phyloP scores from a whole-genome alignment of 306 rosid species.

The Sesbania bispinosa region DNA sequence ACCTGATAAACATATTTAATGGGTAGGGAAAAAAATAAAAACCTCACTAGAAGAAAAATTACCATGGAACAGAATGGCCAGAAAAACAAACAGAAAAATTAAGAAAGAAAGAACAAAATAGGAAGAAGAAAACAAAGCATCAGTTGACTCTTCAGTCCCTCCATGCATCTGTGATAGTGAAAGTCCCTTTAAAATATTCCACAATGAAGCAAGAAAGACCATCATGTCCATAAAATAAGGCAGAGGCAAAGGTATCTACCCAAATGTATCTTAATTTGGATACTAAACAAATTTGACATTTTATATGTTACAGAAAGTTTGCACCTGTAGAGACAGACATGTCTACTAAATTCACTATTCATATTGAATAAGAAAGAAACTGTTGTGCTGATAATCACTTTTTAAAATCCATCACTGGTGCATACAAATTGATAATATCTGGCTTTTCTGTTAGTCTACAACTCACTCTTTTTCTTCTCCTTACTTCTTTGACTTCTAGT shows the following conservation, averaged over 20 bases:
- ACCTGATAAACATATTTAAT: background rate
- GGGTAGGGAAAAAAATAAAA: background rate
- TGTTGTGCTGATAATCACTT: background rate
- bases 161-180: background rate
- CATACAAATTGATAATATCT: conserved; percentile 37
- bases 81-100: background rate
- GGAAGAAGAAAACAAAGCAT: background rate
- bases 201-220: background rate
- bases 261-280: background rate
- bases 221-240: background rate
- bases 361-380: conserved; percentile 9
- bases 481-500: conserved; percentile 16
- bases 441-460: conserved; percentile 32
- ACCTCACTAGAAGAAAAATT: background rate
- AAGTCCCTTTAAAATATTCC: background rate
- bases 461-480: conserved; percentile 33
- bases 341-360: background rate
- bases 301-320: background rate
- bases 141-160: background rate
- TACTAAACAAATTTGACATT: conserved; percentile 10
- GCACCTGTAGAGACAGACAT: background rate
- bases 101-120: background rate
- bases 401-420: conserved; percentile 4
- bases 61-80: background rate
- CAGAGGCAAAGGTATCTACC: background rate